Conservation (phyloP, 805 yeast genomes). For the Candida coquimbonensis region DNA sequence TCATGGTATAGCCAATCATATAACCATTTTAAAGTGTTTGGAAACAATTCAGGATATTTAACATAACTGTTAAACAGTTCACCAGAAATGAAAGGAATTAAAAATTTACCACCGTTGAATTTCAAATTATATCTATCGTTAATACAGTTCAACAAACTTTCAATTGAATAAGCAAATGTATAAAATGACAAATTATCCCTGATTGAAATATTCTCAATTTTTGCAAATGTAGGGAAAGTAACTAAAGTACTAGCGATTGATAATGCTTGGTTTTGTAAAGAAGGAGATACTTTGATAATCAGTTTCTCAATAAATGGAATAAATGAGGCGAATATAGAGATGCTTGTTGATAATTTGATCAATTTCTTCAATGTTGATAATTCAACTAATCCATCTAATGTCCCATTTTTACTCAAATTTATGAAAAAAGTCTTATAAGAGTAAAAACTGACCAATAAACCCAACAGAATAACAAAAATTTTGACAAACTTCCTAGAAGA, state of each 20-base stretch:
- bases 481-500: conserved; percentile 7
- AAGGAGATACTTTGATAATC: not conserved
- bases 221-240: conserved; percentile 3
- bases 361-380: not conserved
- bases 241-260: not conserved
- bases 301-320: conserved; percentile 3
- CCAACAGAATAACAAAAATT: conserved; percentile 8
- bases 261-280: not conserved
- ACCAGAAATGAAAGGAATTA: conserved; percentile 12
- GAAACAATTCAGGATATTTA: conserved; percentile 12
- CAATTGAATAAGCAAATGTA: conserved; percentile 9
- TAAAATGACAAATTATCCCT: conserved; percentile 13
- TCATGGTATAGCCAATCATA: conserved; percentile 8
- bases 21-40: conserved; percentile 3
- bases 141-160: conserved; percentile 4
- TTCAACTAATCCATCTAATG: not conserved
- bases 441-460: conserved; percentile 2
- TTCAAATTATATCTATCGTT: not conserved
- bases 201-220: conserved; percentile 11
- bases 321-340: conserved; percentile 1
- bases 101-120: conserved; percentile 9
- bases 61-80: conserved; percentile 12
- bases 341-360: not conserved
- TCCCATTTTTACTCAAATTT: not conserved
- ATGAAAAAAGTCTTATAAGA: conserved; percentile 4